Evolutionary conservation across 805 yeast species (phyloP).

Genomic region (Schwanniomyces pseudopolymorphus): DNA sequence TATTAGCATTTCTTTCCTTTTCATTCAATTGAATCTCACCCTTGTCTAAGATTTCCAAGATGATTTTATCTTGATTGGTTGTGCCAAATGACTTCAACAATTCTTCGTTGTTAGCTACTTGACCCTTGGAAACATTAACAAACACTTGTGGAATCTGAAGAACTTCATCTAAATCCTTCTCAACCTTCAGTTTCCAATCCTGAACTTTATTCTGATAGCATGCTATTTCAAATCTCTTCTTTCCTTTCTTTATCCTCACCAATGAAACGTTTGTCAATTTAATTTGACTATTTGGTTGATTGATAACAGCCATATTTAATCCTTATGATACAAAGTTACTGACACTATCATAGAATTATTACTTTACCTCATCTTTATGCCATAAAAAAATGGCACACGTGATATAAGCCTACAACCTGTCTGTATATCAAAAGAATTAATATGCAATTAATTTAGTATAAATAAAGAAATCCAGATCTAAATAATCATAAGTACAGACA

Average conservation of each 20-base stretch:
- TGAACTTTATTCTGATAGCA: constrained; percentile 97
- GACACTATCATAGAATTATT: background rate
- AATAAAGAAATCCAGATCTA: constrained; percentile 1
- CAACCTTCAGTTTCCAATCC: constrained; percentile 86
- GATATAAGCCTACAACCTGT: background rate
- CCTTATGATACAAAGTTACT: background rate
- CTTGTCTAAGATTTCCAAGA: constrained; percentile 77
- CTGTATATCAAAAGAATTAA: background rate
- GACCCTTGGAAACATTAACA: constrained; percentile 89
- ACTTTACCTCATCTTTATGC: background rate
- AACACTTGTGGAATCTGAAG: constrained; percentile 95
- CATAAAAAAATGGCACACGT: background rate
- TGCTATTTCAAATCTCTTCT: constrained; percentile 90
- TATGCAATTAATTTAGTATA: constrained; percentile 1
- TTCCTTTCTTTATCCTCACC: constrained; percentile 87
- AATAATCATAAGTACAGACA: background rate
- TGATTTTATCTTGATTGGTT: constrained; percentile 70
- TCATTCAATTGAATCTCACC: constrained; percentile 96
- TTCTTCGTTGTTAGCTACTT: constrained; percentile 86
- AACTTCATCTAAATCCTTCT: constrained; percentile 93
- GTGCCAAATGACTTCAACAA: constrained; percentile 71
- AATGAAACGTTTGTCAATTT: constrained; percentile 91
- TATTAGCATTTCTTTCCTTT: constrained; percentile 80
- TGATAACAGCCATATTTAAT: constrained; percentile 48
- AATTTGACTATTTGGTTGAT: constrained; percentile 88